phyloP scores from a whole-genome alignment of 169 alveolate species.

The Haemoproteus tartakovskyi region DNA sequence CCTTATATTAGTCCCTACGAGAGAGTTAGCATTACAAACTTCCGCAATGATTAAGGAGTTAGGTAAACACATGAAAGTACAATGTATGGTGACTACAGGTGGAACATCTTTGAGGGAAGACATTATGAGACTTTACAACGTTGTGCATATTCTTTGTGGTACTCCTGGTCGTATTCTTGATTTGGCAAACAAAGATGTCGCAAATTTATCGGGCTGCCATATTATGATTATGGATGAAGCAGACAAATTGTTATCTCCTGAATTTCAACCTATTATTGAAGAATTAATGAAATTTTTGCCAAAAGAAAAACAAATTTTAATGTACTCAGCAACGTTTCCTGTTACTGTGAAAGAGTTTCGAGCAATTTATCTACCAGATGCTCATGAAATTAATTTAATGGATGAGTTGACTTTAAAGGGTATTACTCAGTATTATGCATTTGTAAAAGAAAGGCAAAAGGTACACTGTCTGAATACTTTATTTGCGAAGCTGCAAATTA shows the following conservation, averaged over 20 bases:
- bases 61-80: conserved; percentile 95
- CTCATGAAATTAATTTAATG: conserved; percentile 96
- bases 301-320: conserved; percentile 89
- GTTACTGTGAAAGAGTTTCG: conserved; percentile 94
- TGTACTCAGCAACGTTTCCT: conserved; percentile 99
- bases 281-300: conserved; percentile 93
- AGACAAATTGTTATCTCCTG: conserved; percentile 96
- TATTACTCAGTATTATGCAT: conserved; percentile 98
- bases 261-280: conserved; percentile 95
- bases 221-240: conserved; percentile 97
- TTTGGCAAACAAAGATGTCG: conserved; percentile 92
- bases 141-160: conserved; percentile 97
- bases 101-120: conserved; percentile 97
- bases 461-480: conserved; percentile 97
- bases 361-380: conserved; percentile 93
- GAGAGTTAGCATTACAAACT: conserved; percentile 96
- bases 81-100: conserved; percentile 99
- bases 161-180: conserved; percentile 99
- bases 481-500: conserved; percentile 91
- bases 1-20: conserved; percentile 94
- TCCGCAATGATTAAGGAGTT: conserved; percentile 93
- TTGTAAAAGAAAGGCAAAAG: conserved; percentile 97
- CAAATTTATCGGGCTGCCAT: conserved; percentile 88
- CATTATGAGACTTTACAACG: conserved; percentile 91
- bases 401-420: conserved; percentile 98